These are phyloP conservation scores for Hypoxylon rubiginosum DNA, from an alignment of 2,329 filamentous ascomycete genomes.

Conservation along the genomic window DNA sequence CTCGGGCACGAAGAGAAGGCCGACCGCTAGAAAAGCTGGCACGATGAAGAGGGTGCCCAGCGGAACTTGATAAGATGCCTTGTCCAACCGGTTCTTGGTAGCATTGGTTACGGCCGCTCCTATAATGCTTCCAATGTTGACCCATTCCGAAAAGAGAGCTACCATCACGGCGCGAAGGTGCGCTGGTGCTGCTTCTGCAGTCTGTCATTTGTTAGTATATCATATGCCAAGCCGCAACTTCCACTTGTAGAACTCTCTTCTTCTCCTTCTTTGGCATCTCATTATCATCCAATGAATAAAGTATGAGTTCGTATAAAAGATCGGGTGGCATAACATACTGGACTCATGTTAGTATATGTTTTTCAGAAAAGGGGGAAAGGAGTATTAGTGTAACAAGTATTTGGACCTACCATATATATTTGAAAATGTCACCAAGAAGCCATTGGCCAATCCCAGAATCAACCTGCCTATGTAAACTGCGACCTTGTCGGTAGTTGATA, in stretches of 20 bases:
- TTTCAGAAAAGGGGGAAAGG: not conserved
- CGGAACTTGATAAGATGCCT: slow-evolving; percentile 62
- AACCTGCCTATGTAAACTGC: slow-evolving; percentile 62
- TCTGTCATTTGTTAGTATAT: slow-evolving; percentile 39
- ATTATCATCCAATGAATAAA: not conserved
- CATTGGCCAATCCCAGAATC: slow-evolving; percentile 59
- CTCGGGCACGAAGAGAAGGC: slow-evolving; percentile 62
- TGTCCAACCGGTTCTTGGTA: slow-evolving; percentile 55
- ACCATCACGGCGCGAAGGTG: slow-evolving; percentile 64
- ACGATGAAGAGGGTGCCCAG: slow-evolving; percentile 61
- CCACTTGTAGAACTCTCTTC: not conserved
- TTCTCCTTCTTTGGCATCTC: too few species aligned
- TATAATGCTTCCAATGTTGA: slow-evolving; percentile 62
- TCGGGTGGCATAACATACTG: slow-evolving; percentile 22
- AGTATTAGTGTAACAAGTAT: not conserved
- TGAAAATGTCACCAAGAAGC: slow-evolving; percentile 60
- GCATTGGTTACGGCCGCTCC: slow-evolving; percentile 60
- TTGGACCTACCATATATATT: slow-evolving; percentile 56
- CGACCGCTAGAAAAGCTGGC: slow-evolving; percentile 60
- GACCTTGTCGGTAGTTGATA: slow-evolving; percentile 56
- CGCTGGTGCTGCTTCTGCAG: slow-evolving; percentile 61
- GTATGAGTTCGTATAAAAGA: not conserved
- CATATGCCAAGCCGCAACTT: not conserved
- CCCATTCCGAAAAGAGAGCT: slow-evolving; percentile 63
- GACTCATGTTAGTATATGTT: slow-evolving; percentile 14